Evolutionary conservation across 2,329 filamentous ascomycete species (phyloP).

Genomic region (Bipolaris oryzae): DNA sequence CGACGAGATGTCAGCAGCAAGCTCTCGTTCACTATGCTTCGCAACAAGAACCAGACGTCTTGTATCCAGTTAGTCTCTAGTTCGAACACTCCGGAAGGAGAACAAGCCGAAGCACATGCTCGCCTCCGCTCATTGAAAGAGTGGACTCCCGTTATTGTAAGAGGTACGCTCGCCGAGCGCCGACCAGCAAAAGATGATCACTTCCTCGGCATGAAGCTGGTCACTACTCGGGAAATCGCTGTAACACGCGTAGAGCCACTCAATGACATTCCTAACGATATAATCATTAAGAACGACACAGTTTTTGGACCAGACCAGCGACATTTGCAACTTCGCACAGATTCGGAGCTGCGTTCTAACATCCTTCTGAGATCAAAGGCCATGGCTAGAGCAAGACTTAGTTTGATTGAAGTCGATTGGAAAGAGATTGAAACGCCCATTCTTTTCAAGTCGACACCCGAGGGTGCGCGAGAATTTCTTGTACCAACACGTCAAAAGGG

Average conservation of each 20-base stretch:
- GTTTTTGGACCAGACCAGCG: conserved; percentile 76
- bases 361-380: conserved; percentile 72
- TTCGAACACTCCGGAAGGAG: conserved; percentile 41
- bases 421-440: conserved; percentile 88
- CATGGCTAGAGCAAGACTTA: conserved; percentile 59
- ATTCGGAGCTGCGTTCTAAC: conserved; percentile 68
- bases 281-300: conserved; percentile 76
- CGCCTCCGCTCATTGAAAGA: conserved; percentile 53
- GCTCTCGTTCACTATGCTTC: conserved; percentile 71
- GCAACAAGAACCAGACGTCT: conserved; percentile 51
- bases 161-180: conserved; percentile 56
- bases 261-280: conserved; percentile 74
- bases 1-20: conserved; percentile 70
- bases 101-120: conserved; percentile 35
- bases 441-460: conserved; percentile 95
- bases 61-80: conserved; percentile 59
- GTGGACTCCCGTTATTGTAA: conserved; percentile 62
- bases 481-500: conserved; percentile 82
- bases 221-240: conserved; percentile 62
- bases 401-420: conserved; percentile 64
- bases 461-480: conserved; percentile 92
- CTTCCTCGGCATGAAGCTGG: conserved; percentile 40
- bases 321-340: conserved; percentile 84
- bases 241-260: conserved; percentile 69
- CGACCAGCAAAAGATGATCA: conserved; percentile 43